Evolutionary conservation across 2,329 filamentous ascomycete genomes (phyloP).

Genomic region (Cryphonectria carpinicola): DNA sequence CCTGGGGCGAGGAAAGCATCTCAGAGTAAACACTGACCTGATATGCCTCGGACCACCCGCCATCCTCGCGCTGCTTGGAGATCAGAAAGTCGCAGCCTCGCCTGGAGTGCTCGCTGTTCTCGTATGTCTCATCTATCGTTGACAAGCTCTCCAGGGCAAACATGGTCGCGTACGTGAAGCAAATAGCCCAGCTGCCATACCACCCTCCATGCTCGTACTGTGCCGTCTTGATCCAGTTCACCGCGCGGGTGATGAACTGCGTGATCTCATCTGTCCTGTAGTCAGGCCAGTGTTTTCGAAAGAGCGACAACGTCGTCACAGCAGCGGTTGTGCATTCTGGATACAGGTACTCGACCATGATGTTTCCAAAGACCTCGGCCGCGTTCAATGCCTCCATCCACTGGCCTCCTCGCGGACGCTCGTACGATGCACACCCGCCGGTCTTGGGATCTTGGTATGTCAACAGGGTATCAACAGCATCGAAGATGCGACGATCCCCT

Average conservation of each 20-base stretch:
- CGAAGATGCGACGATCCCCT: slow-evolving; percentile 76
- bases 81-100: slow-evolving; percentile 85
- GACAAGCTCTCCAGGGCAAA: slow-evolving; percentile 89
- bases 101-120: slow-evolving; percentile 70
- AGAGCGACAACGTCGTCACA: slow-evolving; percentile 83
- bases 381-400: slow-evolving; percentile 87
- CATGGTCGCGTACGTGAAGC: slow-evolving; percentile 96
- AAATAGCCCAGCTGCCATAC: slow-evolving; percentile 98
- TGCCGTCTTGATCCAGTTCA: slow-evolving; percentile 79
- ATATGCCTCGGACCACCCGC: slow-evolving; percentile 97
- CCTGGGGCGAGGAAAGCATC: neutral
- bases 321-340: slow-evolving; percentile 96
- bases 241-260: slow-evolving; percentile 71
- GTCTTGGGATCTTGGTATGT: slow-evolving; percentile 83
- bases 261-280: slow-evolving; percentile 80
- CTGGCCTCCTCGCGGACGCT: slow-evolving; percentile 77
- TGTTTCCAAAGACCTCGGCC: slow-evolving; percentile 92
- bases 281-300: slow-evolving; percentile 78
- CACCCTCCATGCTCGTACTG: slow-evolving; percentile 87
- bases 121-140: slow-evolving; percentile 80
- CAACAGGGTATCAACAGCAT: slow-evolving; percentile 87
- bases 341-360: slow-evolving; percentile 99
- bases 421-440: slow-evolving; percentile 90
- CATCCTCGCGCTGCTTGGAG: slow-evolving; percentile 82
- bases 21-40: slow-evolving; percentile 49